These are phyloP conservation scores for Yamagishiella unicocca DNA, from an alignment of 139 green algal genomes.

Conservation along the genomic window DNA sequence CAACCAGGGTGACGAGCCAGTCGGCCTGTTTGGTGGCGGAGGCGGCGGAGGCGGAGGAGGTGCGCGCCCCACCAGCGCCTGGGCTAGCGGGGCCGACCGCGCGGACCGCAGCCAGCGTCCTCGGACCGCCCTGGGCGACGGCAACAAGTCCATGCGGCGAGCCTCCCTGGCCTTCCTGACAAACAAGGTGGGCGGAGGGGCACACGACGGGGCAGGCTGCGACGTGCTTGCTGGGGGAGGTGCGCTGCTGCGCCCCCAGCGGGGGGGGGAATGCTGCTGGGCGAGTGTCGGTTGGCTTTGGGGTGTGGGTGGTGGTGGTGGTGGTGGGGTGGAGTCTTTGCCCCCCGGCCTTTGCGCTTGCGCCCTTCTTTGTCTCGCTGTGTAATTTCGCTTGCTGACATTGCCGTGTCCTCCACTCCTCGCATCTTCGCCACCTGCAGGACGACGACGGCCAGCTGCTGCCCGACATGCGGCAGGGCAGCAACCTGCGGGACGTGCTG, in stretches of 20 bases:
- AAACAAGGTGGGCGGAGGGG: not conserved
- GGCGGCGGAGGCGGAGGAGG: not conserved
- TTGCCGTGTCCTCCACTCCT: too few species aligned
- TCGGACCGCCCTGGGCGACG: conserved; percentile 1
- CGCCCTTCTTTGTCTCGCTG: not conserved
- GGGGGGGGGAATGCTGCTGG: too few species aligned
- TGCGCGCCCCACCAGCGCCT: conserved; percentile 19
- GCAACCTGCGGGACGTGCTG: conserved; percentile 39
- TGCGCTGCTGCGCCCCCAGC: too few species aligned
- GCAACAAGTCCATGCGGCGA: conserved; percentile 29
- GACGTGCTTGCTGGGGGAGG: too few species aligned
- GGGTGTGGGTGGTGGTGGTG: too few species aligned
- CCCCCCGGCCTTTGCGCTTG: not conserved
- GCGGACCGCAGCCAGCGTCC: conserved; percentile 10
- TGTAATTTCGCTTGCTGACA: not conserved
- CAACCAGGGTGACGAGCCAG: conserved; percentile 5
- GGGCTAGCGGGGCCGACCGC: not conserved
- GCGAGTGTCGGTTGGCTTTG: too few species aligned
- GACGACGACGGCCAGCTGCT: conserved; percentile 46
- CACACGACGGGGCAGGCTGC: too few species aligned
- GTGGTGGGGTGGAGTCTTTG: too few species aligned
- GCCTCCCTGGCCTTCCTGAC: conserved; percentile 10
- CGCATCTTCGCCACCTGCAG: not conserved
- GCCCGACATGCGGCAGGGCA: conserved; percentile 35
- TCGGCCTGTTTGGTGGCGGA: conserved; percentile 11